Percentiles rank a stretch among this genome's conserved stretches.
phyloP scores from a whole-genome alignment of 257 asterid species.

The Solanum etuberosum region DNA sequence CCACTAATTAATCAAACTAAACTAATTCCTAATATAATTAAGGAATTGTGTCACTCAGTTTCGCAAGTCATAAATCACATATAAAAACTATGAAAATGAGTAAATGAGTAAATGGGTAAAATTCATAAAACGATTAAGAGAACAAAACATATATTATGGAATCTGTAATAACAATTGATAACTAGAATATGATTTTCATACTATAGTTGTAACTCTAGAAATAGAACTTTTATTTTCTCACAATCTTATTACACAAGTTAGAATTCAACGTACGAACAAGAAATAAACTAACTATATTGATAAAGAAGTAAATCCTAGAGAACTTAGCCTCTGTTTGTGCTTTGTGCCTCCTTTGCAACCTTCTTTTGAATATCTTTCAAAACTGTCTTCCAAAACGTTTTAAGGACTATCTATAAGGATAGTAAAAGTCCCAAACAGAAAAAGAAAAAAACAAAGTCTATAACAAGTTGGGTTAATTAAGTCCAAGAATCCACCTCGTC shows the following conservation, averaged over 20 bases:
- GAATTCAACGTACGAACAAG: not conserved
- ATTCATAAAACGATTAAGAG: not conserved
- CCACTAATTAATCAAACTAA: too few species aligned
- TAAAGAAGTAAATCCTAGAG: not conserved
- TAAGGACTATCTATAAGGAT: not conserved
- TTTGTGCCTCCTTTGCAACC: not conserved
- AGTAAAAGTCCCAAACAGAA: not conserved
- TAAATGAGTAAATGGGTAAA: too few species aligned
- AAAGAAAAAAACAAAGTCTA: not conserved
- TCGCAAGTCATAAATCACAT: too few species aligned
- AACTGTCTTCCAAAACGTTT: not conserved
- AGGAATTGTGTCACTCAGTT: too few species aligned
- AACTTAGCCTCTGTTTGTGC: not conserved
- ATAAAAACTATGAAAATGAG: too few species aligned
- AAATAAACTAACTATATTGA: not conserved
- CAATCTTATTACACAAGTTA: not conserved
- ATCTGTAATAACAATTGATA: too few species aligned
- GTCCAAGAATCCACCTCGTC: too few species aligned
- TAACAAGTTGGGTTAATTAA: not conserved
- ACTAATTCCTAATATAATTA: too few species aligned
- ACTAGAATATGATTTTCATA: not conserved
- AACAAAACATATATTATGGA: not conserved
- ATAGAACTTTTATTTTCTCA: not conserved
- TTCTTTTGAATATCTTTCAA: not conserved
- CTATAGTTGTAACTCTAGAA: not conserved